These are phyloP conservation scores for Lachancea nothofagi DNA, from an alignment of 805 yeast genomes.

Conservation along the genomic window DNA sequence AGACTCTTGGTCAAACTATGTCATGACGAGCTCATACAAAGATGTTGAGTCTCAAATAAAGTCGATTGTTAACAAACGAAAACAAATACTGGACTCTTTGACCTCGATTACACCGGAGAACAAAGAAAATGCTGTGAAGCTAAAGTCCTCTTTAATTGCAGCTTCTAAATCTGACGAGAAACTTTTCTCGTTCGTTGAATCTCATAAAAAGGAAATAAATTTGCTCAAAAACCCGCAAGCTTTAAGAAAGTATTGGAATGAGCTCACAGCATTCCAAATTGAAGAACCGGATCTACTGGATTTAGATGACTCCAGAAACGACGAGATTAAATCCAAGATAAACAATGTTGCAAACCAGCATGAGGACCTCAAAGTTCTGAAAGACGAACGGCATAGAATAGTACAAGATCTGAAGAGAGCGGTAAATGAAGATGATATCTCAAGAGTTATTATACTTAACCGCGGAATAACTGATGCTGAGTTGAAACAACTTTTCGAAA, in stretches of 20 bases:
- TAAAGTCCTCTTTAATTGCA: conserved; percentile 55
- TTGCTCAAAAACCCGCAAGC: conserved; percentile 41
- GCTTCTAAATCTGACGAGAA: conserved; percentile 57
- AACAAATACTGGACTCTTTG: conserved; percentile 32
- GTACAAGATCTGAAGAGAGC: conserved; percentile 60
- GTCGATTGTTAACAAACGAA: conserved; percentile 32
- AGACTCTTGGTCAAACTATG: conserved; percentile 24
- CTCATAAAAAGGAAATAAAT: conserved; percentile 38
- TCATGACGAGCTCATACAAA: conserved; percentile 25
- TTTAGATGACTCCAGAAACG: conserved; percentile 47
- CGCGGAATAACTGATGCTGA: conserved; percentile 54
- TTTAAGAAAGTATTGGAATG: conserved; percentile 36
- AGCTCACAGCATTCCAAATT: conserved; percentile 13
- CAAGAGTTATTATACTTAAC: conserved; percentile 64
- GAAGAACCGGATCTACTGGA: conserved; percentile 51
- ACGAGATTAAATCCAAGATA: conserved; percentile 36
- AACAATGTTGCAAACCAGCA: conserved; percentile 50
- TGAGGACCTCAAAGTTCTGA: conserved; percentile 55
- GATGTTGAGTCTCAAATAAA: conserved; percentile 34
- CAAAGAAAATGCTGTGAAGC: conserved; percentile 52
- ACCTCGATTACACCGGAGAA: conserved; percentile 35
- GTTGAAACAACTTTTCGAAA: conserved; percentile 53
- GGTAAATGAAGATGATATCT: conserved; percentile 79
- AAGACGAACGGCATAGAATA: conserved; percentile 56
- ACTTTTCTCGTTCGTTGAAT: conserved; percentile 44